These are phyloP conservation scores for Adansonia gregorii DNA, from an alignment of 441 rosid genomes.

Conservation along the genomic window DNA sequence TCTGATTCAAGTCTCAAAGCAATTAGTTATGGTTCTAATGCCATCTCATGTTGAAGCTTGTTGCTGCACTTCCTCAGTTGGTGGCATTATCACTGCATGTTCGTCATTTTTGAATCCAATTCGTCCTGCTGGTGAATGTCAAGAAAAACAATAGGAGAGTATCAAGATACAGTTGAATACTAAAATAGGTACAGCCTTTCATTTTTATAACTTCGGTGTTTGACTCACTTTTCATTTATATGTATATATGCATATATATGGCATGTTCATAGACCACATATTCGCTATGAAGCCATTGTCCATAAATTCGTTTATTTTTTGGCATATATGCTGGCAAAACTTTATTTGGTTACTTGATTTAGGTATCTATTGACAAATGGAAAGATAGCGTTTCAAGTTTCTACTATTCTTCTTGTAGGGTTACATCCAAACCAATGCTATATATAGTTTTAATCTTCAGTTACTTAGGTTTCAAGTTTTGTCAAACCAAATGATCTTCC, in stretches of 20 bases:
- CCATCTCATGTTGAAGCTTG: slow-evolving; percentile 60
- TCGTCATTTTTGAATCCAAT: neutral
- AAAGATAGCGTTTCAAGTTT: neutral
- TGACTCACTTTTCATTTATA: neutral
- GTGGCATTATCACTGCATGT: neutral
- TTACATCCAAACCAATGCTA: neutral
- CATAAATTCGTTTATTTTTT: neutral
- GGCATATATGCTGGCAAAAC: neutral
- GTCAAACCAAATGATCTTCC: too few relatives aligned
- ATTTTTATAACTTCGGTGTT: neutral
- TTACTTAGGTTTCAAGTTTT: neutral
- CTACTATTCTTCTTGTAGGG: too few relatives aligned
- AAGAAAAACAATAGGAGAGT: neutral
- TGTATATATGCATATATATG: neutral
- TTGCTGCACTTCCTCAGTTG: slow-evolving; percentile 4
- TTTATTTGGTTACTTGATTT: neutral
- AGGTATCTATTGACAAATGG: neutral
- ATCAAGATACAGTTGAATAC: slow-evolving; percentile 20
- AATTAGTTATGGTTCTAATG: slow-evolving; percentile 79
- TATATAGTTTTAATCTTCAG: neutral
- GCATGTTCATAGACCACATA: neutral
- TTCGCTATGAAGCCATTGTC: neutral
- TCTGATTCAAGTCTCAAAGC: slow-evolving; percentile 75
- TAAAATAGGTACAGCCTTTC: slow-evolving; percentile 23
- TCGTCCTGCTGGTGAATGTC: neutral